Conservation (phyloP, 2,329 filamentous ascomycete species). For the Colletotrichum graminicola region DNA sequence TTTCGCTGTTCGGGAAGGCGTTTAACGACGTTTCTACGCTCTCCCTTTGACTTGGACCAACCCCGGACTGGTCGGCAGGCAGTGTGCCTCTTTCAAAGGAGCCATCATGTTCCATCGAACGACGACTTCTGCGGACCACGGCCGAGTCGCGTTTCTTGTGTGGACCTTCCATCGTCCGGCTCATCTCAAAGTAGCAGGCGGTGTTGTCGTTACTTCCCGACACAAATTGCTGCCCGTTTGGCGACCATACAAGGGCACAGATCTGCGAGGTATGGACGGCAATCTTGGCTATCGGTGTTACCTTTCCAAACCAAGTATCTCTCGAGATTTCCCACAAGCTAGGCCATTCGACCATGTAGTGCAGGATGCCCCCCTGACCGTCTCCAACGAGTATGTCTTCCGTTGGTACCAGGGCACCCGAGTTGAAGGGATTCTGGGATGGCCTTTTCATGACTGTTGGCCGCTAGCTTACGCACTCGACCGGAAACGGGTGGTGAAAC, state of each 20-base stretch:
- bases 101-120: neutral
- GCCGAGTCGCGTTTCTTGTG: constrained; percentile 32
- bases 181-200: constrained; percentile 83
- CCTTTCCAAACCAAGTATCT: constrained; percentile 80
- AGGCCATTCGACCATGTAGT: constrained; percentile 92
- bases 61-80: neutral
- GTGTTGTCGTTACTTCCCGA: constrained; percentile 94
- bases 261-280: constrained; percentile 88
- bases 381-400: constrained; percentile 92
- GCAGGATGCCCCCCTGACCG: constrained; percentile 84
- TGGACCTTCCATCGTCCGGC: constrained; percentile 60
- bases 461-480: constrained; percentile 87
- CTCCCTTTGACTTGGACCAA: neutral
- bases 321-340: constrained; percentile 70
- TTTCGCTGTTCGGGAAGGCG: neutral
- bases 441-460: constrained; percentile 68
- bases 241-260: constrained; percentile 91
- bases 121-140: neutral
- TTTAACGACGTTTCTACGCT: constrained; percentile 1
- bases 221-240: constrained; percentile 80
- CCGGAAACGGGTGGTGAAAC: constrained; percentile 75
- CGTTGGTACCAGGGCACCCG: constrained; percentile 68
- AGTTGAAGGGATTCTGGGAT: constrained; percentile 63
- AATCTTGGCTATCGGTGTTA: constrained; percentile 83
- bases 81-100: neutral